phyloP scores from a whole-genome alignment of 768 basidiomycete genomes.

The Phaffia tasmanica region DNA sequence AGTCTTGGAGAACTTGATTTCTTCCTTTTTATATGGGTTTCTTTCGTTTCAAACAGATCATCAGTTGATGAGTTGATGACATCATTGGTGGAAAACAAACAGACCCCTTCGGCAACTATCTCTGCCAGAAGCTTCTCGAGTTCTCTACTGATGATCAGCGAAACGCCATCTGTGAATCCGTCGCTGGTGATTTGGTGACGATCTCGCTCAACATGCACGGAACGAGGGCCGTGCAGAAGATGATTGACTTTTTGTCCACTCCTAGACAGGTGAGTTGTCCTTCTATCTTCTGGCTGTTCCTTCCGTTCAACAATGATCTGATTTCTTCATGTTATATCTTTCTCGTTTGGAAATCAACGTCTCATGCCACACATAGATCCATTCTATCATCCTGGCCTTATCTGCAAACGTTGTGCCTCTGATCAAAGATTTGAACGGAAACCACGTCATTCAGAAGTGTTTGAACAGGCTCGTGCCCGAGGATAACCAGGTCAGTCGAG shows the following conservation, averaged over 20 bases:
- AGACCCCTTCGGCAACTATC: slow-evolving; percentile 99
- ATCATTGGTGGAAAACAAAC: not conserved
- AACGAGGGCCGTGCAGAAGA: slow-evolving; percentile 97
- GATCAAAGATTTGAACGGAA: slow-evolving; percentile 69
- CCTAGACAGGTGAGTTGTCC: slow-evolving; percentile 66
- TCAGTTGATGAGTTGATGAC: not conserved
- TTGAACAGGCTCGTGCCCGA: slow-evolving; percentile 95
- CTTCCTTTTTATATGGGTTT: slow-evolving; percentile 19
- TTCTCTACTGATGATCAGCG: slow-evolving; percentile 96
- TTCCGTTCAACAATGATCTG: slow-evolving; percentile 37
- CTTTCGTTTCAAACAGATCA: not conserved
- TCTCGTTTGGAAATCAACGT: not conserved
- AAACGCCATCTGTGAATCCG: slow-evolving; percentile 91
- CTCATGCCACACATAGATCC: slow-evolving; percentile 74
- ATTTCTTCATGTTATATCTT: slow-evolving; percentile 14
- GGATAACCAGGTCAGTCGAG: slow-evolving; percentile 72
- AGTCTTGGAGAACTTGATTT: slow-evolving; percentile 27
- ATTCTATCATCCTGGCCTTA: slow-evolving; percentile 89
- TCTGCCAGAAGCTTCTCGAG: slow-evolving; percentile 95
- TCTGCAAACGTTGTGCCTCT: slow-evolving; percentile 96
- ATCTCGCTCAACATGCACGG: slow-evolving; percentile 99
- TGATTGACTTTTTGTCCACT: slow-evolving; percentile 97
- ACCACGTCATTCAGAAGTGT: slow-evolving; percentile 89
- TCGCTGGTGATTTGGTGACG: slow-evolving; percentile 91
- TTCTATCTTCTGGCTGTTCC: not conserved